Evolutionary conservation across 805 yeast species (phyloP).

Genomic region (Spathaspora hagerdaliae): DNA sequence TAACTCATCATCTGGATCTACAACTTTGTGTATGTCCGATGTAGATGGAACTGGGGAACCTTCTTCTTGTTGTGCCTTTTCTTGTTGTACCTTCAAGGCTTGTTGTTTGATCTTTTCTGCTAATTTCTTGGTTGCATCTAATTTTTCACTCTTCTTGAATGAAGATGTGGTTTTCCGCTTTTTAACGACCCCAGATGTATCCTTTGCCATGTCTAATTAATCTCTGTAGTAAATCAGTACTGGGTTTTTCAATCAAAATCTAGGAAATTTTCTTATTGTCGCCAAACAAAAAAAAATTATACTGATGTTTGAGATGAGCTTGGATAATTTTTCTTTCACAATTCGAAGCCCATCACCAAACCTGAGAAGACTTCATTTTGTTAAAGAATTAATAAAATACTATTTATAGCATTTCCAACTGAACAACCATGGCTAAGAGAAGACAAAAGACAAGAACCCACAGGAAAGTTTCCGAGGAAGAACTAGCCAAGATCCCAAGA

Average conservation of each 20-base stretch:
- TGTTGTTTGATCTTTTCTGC: slow-evolving; percentile 51
- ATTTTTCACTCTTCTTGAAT: slow-evolving; percentile 11
- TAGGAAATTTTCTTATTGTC: too few species aligned
- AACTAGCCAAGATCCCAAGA: slow-evolving; percentile 70
- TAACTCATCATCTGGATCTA: slow-evolving; percentile 16
- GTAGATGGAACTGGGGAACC: not conserved
- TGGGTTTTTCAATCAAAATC: too few species aligned
- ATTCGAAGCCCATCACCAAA: too few species aligned
- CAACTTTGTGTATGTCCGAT: not conserved
- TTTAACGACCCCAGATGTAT: slow-evolving; percentile 7
- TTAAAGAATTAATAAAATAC: too few species aligned
- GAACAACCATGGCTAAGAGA: slow-evolving; percentile 33
- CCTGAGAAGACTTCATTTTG: too few species aligned
- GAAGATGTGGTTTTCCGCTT: slow-evolving; percentile 8
- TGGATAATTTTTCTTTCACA: too few species aligned
- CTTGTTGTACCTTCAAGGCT: slow-evolving; percentile 22
- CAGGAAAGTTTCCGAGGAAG: slow-evolving; percentile 59
- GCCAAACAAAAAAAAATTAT: too few species aligned
- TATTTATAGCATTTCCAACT: too few species aligned
- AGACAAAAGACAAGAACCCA: slow-evolving; percentile 84
- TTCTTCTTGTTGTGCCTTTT: slow-evolving; percentile 10
- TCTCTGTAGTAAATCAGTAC: too few species aligned
- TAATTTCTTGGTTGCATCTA: slow-evolving; percentile 39
- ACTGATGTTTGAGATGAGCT: too few species aligned
- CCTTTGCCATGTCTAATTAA: not conserved